Evolutionary conservation across 2,329 filamentous ascomycete species (phyloP), one percentile per base, ranked within the genome.

Genomic region (Alternaria ventricosa): DNA sequence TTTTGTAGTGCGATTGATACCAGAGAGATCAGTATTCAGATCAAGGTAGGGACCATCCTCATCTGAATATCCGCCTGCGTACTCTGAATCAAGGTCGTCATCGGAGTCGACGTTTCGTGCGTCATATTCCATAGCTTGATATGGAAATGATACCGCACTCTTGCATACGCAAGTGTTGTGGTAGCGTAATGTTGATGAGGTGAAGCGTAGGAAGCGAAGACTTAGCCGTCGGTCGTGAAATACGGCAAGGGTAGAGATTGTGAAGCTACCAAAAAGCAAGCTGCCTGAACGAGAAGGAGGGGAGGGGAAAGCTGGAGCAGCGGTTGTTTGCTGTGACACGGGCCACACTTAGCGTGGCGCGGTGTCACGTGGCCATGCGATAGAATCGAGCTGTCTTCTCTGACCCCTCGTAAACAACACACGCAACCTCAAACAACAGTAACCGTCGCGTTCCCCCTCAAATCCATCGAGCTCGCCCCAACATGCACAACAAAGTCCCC

Each of bases 401-500:
- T 13, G 12, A 36, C 13, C 13, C 13, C 30, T 15, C 15, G 12
- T 36, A n/a, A 18, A n/a, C 6, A 13, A 13, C 23, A 7, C 4
- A 4, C 12, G 18, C 15, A 47, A 22, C 4, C 11, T 63, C 43
- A 73, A 22, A 68, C 61, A 10, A 89, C 86, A 6, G 84, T 87
- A 49, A 89, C 83, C 2, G 85, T 89, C 33, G 84, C 83, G 71
- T 87, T 89, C 0, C 81, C 82, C 66, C 84, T 84, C 59, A 90
- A 73, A 75, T 89, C 85, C 58, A 80, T 80, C 68, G 88, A 90
- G 65, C 82, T 86, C n/a, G 80, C 78, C 3, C 90, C 91, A 15
- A 90, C 85, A 58, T 85, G 82, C 10, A 92, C 81, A 6, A 84
- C 79, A 75, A 93, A 93, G 44, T 89, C 85, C 2, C 91, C 91